Evolutionary conservation across 768 basidiomycete genomes (phyloP).

Genomic region (Clitopilus passeckerianus): DNA sequence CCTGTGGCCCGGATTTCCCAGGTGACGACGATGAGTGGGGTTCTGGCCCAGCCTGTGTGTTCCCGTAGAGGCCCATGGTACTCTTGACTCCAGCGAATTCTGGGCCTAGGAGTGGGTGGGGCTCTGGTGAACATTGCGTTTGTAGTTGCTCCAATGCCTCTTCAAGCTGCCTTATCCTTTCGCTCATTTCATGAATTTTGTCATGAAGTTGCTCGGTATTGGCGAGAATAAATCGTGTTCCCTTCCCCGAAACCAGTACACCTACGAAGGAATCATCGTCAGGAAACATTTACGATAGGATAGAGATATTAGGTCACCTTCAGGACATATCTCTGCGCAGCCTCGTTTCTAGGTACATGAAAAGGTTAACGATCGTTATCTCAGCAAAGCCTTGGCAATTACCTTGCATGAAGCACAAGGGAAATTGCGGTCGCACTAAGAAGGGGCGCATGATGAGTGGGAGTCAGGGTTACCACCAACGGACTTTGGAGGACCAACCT

Average conservation of each 20-base stretch:
- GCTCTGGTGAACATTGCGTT: constrained; percentile 42
- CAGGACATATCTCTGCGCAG: constrained; percentile 62
- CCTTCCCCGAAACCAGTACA: constrained; percentile 61
- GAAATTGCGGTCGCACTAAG: constrained; percentile 46
- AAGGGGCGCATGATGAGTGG: constrained; percentile 1
- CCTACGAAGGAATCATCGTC: constrained; percentile 25
- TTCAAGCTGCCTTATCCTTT: constrained; percentile 52
- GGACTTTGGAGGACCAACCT: constrained; percentile 28
- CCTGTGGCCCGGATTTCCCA: not conserved
- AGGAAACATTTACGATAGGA: not conserved
- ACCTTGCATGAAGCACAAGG: constrained; percentile 43
- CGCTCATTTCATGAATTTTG: constrained; percentile 65
- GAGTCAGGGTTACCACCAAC: constrained; percentile 8
- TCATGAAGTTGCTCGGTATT: constrained; percentile 62
- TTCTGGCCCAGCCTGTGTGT: constrained; percentile 18
- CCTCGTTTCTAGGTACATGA: constrained; percentile 46
- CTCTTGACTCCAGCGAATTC: constrained; percentile 54
- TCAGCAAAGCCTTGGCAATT: constrained; percentile 3
- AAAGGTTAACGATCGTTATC: not conserved
- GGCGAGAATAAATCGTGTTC: constrained; percentile 63
- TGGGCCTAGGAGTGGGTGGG: constrained; percentile 48
- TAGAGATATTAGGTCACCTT: constrained; percentile 31
- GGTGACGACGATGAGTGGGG: not conserved
- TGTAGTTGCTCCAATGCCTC: constrained; percentile 53
- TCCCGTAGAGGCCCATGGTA: constrained; percentile 43